Conservation (phyloP, 2,329 filamentous ascomycete species). For the Aspergillus clavatus region DNA sequence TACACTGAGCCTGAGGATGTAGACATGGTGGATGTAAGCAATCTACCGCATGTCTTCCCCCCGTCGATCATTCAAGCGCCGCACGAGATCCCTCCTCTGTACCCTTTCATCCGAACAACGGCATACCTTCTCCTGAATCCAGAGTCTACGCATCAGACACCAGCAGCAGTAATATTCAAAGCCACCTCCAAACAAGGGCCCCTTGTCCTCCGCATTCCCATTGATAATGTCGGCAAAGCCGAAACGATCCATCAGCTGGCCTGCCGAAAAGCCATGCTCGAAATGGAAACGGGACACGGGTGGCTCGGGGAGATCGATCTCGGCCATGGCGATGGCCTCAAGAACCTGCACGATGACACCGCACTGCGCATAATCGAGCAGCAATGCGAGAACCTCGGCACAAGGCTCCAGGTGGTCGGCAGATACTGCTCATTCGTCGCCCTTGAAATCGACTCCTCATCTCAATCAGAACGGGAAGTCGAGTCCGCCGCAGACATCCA, state of each 20-base stretch:
- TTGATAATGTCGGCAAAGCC: conserved; percentile 47
- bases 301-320: conserved; percentile 57
- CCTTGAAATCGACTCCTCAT: conserved; percentile 41
- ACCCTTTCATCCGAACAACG: conserved; percentile 60
- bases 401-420: conserved; percentile 61
- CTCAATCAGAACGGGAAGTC: background rate
- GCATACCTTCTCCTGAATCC: conserved; percentile 63
- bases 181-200: conserved; percentile 56
- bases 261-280: conserved; percentile 61
- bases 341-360: conserved; percentile 45
- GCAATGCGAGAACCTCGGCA: conserved; percentile 62
- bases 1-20: conserved; percentile 42
- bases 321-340: conserved; percentile 41
- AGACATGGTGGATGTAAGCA: conserved; percentile 34
- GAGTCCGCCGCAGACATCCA: background rate
- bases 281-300: conserved; percentile 66
- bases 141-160: conserved; percentile 41
- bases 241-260: conserved; percentile 66
- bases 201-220: conserved; percentile 60
- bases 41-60: conserved; percentile 49
- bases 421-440: conserved; percentile 73
- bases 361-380: conserved; percentile 59
- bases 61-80: conserved; percentile 64
- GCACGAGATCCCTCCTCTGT: conserved; percentile 58
- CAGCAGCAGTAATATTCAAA: conserved; percentile 54